Evolutionary conservation across 495 filamentous ascomycete genomes (phyloP), one percentile per base, ranked within the genome.

Genomic region (Penicillium ucsense): DNA sequence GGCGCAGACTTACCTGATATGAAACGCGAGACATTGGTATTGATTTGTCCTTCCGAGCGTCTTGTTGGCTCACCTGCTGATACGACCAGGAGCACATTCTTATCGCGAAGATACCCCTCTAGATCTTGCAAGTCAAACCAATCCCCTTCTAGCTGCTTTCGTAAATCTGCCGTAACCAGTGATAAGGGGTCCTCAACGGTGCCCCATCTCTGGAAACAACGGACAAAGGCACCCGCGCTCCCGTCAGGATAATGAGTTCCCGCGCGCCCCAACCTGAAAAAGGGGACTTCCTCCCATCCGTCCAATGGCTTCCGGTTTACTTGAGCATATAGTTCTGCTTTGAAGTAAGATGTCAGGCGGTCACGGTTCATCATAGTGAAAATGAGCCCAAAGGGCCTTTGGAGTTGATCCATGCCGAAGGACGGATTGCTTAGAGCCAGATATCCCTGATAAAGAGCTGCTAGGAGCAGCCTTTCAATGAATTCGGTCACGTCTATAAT

Each of bases 61-160:
- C 39, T 31, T 31, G 32, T 29, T 12, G 47, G 47, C 41, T 31
- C 41, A 35, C 32, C n/a, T 20, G 36, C n/a, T 12, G 44, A 40
- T 30, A 47, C 34, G 11, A 56, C 33, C 28, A 61, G 48, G 27
- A 40, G 44, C 0, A 45, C 67, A 64, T 11, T 47, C 37, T 52
- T 48, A 12, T 62, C 56, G 2, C 44, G 52, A 4, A 91, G 72
- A 60, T 82, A 88, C 7, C 78, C 68, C 61, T 89, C 82, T 4
- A 88, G 79, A 54, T 89, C 86, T 41, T 79, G 70, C 4, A 82
- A 71, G 52, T 89, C 83, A 52, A 85, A 84, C 74, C 82, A 90
- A 42, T 86, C 83, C 27, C 84, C 83, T 35, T 79, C 71, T 57
- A 81, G 73, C 0, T 75, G 78, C 52, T 63, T 7, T 51, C 55